Percentiles rank a stretch among this genome's conserved stretches.
Conservation (phyloP, 2,329 filamentous ascomycete genomes). For the Aspergillus neoniger region DNA sequence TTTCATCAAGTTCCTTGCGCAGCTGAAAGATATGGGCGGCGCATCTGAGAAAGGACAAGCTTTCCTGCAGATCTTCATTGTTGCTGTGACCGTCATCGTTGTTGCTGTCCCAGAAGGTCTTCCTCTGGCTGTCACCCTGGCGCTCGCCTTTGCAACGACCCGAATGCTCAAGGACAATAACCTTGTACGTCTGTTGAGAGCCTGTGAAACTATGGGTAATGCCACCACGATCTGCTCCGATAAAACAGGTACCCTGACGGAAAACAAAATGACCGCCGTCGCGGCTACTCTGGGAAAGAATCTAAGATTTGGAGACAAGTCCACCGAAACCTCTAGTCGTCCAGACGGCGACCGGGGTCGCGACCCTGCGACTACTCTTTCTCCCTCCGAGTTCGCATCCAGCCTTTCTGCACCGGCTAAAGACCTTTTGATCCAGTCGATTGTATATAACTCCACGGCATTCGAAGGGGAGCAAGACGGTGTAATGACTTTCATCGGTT, state of each 20-base stretch:
- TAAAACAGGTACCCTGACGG: constrained; percentile 66
- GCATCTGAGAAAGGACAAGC: constrained; percentile 56
- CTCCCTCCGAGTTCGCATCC: constrained; percentile 56
- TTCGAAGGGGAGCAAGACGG: constrained; percentile 67
- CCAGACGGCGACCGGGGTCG: constrained; percentile 26
- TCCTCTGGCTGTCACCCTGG: constrained; percentile 62
- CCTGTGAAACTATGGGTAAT: constrained; percentile 66
- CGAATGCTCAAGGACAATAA: constrained; percentile 66
- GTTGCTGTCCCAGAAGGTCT: constrained; percentile 64
- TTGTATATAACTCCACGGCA: constrained; percentile 68
- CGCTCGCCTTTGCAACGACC: constrained; percentile 64
- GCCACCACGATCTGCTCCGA: constrained; percentile 66
- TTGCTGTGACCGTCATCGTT: constrained; percentile 61
- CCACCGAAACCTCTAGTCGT: constrained; percentile 28
- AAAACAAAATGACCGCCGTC: constrained; percentile 65
- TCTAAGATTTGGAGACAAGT: constrained; percentile 47
- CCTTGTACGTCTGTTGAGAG: constrained; percentile 59
- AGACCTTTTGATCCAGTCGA: constrained; percentile 62
- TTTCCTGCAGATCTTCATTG: constrained; percentile 61
- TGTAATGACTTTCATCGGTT: constrained; percentile 65
- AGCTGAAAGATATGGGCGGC: constrained; percentile 55
- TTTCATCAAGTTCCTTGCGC: constrained; percentile 73
- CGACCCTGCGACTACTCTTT: constrained; percentile 47
- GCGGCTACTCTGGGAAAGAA: constrained; percentile 56
- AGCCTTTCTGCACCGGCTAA: constrained; percentile 57